Percentiles rank a stretch among this genome's conserved stretches.
phyloP scores from a whole-genome alignment of 768 basidiomycete genomes.

The Rhodotorula sphaerocarpa region DNA sequence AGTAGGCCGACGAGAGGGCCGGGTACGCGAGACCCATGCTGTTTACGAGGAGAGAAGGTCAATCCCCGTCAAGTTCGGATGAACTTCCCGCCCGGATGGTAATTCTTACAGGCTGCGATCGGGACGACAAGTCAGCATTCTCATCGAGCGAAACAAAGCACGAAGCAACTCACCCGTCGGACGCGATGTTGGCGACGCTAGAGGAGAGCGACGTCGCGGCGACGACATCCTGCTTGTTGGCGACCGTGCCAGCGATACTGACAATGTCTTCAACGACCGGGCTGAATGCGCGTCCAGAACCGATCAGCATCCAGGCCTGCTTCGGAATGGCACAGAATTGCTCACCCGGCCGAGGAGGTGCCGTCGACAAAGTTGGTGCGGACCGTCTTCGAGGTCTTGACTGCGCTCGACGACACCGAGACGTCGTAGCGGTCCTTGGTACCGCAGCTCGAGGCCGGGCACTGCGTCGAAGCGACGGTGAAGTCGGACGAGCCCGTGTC shows the following conservation, averaged over 20 bases:
- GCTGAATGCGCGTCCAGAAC: slow-evolving; percentile 22
- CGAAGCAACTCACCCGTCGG: slow-evolving; percentile 14
- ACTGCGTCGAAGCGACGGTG: slow-evolving; percentile 32
- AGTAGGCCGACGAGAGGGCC: slow-evolving; percentile 19
- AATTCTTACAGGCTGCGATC: no score
- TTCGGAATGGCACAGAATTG: slow-evolving; percentile 2
- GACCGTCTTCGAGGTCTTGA: slow-evolving; percentile 19
- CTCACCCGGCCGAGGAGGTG: slow-evolving; percentile 27
- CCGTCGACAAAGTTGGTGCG: slow-evolving; percentile 39
- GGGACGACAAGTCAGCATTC: no score
- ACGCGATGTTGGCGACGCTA: slow-evolving; percentile 9
- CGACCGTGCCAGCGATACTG: slow-evolving; percentile 16
- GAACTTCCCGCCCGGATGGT: no score
- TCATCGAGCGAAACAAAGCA: background rate
- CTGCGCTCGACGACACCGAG: slow-evolving; percentile 17
- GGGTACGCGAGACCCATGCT: slow-evolving; percentile 31
- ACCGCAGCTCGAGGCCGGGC: slow-evolving; percentile 17
- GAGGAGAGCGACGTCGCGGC: slow-evolving; percentile 31
- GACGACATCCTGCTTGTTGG: slow-evolving; percentile 28
- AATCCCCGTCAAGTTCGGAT: background rate
- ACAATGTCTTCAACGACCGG: slow-evolving; percentile 35
- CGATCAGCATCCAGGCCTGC: background rate
- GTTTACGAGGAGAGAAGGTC: background rate
- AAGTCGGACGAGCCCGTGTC: slow-evolving; percentile 44
- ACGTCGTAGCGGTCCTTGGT: slow-evolving; percentile 29